Evolutionary conservation across 257 asterid species (phyloP).

Genomic region (Solanum ossicruentum): DNA sequence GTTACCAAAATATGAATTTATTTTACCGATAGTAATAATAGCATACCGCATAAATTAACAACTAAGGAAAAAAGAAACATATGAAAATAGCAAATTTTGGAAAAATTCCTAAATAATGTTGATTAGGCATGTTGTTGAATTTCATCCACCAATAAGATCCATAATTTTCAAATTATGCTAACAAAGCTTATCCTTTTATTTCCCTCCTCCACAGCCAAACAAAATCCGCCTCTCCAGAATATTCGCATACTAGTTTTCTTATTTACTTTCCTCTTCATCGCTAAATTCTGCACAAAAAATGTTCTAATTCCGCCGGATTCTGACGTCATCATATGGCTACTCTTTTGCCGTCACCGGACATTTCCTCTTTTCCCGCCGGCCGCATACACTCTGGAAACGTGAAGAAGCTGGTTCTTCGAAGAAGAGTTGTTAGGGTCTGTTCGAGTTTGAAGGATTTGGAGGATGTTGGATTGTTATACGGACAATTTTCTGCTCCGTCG

Average conservation of each 20-base stretch:
- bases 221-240: neutral
- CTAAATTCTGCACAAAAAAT: neutral
- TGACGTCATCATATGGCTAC: constrained; percentile 14
- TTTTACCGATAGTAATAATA: too few relatives aligned
- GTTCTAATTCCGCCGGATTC: constrained; percentile 15
- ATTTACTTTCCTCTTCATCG: neutral
- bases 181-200: constrained; percentile 4
- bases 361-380: constrained; percentile 4
- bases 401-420: neutral
- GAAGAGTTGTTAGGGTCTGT: constrained; percentile 33
- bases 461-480: constrained; percentile 40
- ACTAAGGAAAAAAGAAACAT: neutral
- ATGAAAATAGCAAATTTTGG: neutral
- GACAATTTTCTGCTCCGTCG: constrained; percentile 23
- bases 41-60: neutral
- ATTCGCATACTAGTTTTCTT: neutral
- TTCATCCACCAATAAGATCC: constrained; percentile 4
- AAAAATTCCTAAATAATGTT: neutral
- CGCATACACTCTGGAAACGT: neutral
- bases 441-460: constrained; percentile 49
- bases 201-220: constrained; percentile 19
- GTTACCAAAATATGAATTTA: too few relatives aligned
- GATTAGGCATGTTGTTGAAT: constrained; percentile 4
- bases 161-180: neutral
- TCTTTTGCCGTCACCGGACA: constrained; percentile 26